Evolutionary conservation across 768 basidiomycete species (phyloP).

Genomic region (Xerocomellus chrysenteron): DNA sequence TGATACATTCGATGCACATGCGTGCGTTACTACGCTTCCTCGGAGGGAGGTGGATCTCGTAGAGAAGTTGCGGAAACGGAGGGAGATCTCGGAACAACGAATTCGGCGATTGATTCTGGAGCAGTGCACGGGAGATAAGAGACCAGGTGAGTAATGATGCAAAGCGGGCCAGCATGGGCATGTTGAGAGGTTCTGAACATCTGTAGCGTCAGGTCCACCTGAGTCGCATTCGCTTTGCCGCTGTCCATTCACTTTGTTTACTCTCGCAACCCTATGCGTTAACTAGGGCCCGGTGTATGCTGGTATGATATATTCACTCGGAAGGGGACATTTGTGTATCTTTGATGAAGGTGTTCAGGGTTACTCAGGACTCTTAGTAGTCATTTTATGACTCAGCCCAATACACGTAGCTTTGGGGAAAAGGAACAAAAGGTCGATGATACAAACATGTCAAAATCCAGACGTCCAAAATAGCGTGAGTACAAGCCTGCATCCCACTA

Average conservation of each 20-base stretch:
- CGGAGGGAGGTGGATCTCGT: slow-evolving; percentile 11
- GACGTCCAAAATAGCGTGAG: too few species aligned
- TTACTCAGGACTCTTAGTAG: not conserved
- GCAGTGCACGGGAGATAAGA: slow-evolving; percentile 9
- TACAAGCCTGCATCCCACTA: not conserved
- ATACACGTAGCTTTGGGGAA: not conserved
- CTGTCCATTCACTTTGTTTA: slow-evolving; percentile 3
- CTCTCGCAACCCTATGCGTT: not conserved
- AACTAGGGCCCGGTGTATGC: not conserved
- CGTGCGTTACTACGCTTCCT: slow-evolving; percentile 39
- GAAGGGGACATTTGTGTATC: not conserved
- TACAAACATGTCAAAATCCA: not conserved
- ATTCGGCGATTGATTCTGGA: slow-evolving; percentile 15
- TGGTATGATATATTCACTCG: not conserved
- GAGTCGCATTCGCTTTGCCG: not conserved
- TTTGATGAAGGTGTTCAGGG: too few species aligned
- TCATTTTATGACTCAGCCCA: not conserved
- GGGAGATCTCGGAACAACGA: slow-evolving; percentile 17
- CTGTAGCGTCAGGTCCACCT: not conserved
- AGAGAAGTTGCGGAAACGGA: slow-evolving; percentile 14
- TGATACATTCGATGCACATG: slow-evolving; percentile 34
- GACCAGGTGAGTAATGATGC: slow-evolving; percentile 12
- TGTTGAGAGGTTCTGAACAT: not conserved
- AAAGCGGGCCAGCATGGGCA: not conserved
- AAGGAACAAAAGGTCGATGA: not conserved